Conservation (phyloP, 441 rosid genomes). For the Melastoma candidum region DNA sequence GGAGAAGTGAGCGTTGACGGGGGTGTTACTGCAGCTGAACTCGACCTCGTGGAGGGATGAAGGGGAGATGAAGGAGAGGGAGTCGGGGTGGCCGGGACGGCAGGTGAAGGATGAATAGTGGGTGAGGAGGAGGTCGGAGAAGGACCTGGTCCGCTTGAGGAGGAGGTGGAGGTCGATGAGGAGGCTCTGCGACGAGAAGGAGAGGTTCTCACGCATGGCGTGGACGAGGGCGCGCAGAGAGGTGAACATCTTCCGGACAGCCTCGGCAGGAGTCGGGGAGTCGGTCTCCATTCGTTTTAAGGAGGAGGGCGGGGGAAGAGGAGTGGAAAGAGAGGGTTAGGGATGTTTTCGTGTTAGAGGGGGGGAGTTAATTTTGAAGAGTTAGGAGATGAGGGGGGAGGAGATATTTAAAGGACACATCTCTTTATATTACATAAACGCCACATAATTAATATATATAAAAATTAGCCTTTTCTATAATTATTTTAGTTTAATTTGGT, state of each 20-base stretch:
- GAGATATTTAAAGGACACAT: too few species aligned
- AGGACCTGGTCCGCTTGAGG: constrained; percentile 48
- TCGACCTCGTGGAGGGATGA: constrained; percentile 54
- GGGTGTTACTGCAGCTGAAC: constrained; percentile 79
- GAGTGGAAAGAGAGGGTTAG: not conserved
- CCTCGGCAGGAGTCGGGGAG: constrained; percentile 24
- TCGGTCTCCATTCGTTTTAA: constrained; percentile 23
- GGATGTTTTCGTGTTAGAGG: not conserved
- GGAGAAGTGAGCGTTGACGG: constrained; percentile 29
- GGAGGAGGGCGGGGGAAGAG: too few species aligned
- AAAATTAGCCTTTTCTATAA: too few species aligned
- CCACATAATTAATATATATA: too few species aligned
- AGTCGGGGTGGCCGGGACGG: constrained; percentile 30
- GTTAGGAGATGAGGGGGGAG: not conserved
- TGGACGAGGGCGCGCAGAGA: constrained; percentile 32
- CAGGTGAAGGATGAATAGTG: constrained; percentile 39
- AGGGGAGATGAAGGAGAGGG: constrained; percentile 27
- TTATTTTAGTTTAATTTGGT: too few species aligned
- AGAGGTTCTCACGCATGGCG: constrained; percentile 42
- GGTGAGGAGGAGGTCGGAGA: constrained; percentile 37
- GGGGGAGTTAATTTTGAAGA: not conserved
- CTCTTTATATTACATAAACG: too few species aligned
- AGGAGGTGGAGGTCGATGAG: constrained; percentile 36
- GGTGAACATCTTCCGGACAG: constrained; percentile 34
- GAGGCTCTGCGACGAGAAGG: constrained; percentile 25